phyloP scores from a whole-genome alignment of 805 yeast genomes.

The Suhomyces emberorum region DNA sequence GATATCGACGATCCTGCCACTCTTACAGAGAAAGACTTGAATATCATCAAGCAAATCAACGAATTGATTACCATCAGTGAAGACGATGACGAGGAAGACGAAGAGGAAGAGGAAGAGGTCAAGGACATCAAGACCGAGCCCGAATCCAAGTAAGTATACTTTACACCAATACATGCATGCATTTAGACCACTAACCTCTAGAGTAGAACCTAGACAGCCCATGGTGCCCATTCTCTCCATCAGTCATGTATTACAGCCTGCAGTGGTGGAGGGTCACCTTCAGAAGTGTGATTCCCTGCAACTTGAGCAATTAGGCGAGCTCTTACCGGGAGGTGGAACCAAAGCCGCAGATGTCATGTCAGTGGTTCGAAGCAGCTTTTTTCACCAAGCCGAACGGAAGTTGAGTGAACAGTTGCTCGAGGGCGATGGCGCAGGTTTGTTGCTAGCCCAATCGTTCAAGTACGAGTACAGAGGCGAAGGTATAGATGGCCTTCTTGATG shows the following conservation, averaged over 20 bases:
- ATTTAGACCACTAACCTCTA: not conserved
- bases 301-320: slow-evolving; percentile 31
- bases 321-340: slow-evolving; percentile 40
- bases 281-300: slow-evolving; percentile 30
- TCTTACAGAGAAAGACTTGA: slow-evolving; percentile 58
- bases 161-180: not conserved
- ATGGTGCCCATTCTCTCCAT: slow-evolving; percentile 29
- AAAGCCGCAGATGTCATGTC: slow-evolving; percentile 38
- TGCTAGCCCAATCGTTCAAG: slow-evolving; percentile 49
- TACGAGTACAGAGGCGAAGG: slow-evolving; percentile 55
- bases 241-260: slow-evolving; percentile 32
- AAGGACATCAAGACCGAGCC: slow-evolving; percentile 14
- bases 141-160: slow-evolving; percentile 17
- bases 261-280: slow-evolving; percentile 31
- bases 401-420: slow-evolving; percentile 41
- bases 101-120: slow-evolving; percentile 12
- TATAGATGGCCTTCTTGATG: slow-evolving; percentile 45
- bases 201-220: no score
- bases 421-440: slow-evolving; percentile 43
- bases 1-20: slow-evolving; percentile 57
- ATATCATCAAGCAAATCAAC: slow-evolving; percentile 45
- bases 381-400: slow-evolving; percentile 39
- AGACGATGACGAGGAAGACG: slow-evolving; percentile 32
- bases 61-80: slow-evolving; percentile 45
- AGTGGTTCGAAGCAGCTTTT: slow-evolving; percentile 48